phyloP scores from a whole-genome alignment of 2,329 filamentous ascomycete species.

The Biscogniauxia mediterranea region DNA sequence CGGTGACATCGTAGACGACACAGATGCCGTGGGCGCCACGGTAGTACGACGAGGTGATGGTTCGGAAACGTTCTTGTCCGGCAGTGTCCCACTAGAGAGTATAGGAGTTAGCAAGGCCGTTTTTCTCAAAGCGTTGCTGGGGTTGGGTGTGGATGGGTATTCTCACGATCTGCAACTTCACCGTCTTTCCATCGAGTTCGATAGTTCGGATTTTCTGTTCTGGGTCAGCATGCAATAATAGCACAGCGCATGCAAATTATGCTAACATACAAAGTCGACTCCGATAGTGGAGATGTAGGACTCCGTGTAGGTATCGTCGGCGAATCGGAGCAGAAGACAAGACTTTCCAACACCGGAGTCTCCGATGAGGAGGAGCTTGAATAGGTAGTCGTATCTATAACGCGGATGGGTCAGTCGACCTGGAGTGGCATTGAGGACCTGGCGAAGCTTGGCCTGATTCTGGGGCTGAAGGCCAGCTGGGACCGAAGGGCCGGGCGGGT shows the following conservation, averaged over 20 bases:
- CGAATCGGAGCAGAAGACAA: constrained; percentile 94
- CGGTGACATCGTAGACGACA: constrained; percentile 99
- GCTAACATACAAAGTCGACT: constrained; percentile 85
- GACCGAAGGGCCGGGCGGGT: neutral
- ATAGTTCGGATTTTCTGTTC: constrained; percentile 97
- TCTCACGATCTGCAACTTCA: constrained; percentile 97
- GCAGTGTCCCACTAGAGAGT: constrained; percentile 89
- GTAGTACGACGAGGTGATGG: constrained; percentile 99
- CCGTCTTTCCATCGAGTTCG: constrained; percentile 98
- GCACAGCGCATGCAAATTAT: neutral
- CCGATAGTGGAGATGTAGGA: constrained; percentile 99
- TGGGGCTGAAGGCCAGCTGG: constrained; percentile 18
- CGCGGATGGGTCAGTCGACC: constrained; percentile 24
- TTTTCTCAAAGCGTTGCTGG: constrained; percentile 16
- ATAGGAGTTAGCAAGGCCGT: constrained; percentile 19
- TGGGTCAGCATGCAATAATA: constrained; percentile 30
- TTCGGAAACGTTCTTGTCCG: constrained; percentile 98
- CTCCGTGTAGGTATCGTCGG: constrained; percentile 98
- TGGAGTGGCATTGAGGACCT: constrained; percentile 16
- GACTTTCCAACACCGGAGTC: constrained; percentile 99
- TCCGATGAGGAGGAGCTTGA: constrained; percentile 99
- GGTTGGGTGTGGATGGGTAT: neutral
- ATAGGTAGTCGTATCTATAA: constrained; percentile 98
- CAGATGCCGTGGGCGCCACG: constrained; percentile 98
- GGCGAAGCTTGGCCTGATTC: constrained; percentile 21